Percentiles rank a stretch among this genome's conserved stretches.
These are phyloP conservation scores for Aspergillus niger DNA, from an alignment of 2,329 filamentous ascomycete species.

Conservation along the genomic window DNA sequence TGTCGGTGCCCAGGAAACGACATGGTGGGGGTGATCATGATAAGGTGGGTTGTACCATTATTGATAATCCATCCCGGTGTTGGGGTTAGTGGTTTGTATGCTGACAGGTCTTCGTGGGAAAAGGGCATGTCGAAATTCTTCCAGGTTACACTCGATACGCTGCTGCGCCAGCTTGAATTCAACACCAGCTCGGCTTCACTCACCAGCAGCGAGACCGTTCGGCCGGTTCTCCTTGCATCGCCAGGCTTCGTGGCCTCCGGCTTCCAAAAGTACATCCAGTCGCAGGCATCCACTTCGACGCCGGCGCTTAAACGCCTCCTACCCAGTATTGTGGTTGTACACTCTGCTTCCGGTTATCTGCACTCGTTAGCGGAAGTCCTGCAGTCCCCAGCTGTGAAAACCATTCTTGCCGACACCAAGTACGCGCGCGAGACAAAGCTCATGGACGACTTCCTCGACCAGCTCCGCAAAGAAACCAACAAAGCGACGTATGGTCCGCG, in stretches of 20 bases:
- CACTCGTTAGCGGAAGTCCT: slow-evolving; percentile 88
- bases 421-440: slow-evolving; percentile 79
- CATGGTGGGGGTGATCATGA: slow-evolving; percentile 52
- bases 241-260: slow-evolving; percentile 83
- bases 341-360: slow-evolving; percentile 81
- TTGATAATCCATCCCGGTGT: neutral
- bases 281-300: slow-evolving; percentile 62
- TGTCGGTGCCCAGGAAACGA: slow-evolving; percentile 51
- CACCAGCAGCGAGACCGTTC: slow-evolving; percentile 38
- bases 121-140: slow-evolving; percentile 76
- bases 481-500: slow-evolving; percentile 86
- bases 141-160: slow-evolving; percentile 71
- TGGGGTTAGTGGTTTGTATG: neutral
- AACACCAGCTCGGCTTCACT: slow-evolving; percentile 44
- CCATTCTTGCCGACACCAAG: slow-evolving; percentile 80
- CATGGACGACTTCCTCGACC: slow-evolving; percentile 80
- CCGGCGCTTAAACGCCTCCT: slow-evolving; percentile 68
- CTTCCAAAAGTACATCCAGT: slow-evolving; percentile 74
- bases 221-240: slow-evolving; percentile 78
- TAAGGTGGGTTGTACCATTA: slow-evolving; percentile 35
- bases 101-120: neutral
- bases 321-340: slow-evolving; percentile 65
- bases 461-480: slow-evolving; percentile 80
- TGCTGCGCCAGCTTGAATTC: slow-evolving; percentile 78
- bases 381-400: slow-evolving; percentile 74